Evolutionary conservation across 768 basidiomycete genomes (phyloP), one percentile per base, ranked within the genome.

Genomic region (Hebeloma cylindrosporum): DNA sequence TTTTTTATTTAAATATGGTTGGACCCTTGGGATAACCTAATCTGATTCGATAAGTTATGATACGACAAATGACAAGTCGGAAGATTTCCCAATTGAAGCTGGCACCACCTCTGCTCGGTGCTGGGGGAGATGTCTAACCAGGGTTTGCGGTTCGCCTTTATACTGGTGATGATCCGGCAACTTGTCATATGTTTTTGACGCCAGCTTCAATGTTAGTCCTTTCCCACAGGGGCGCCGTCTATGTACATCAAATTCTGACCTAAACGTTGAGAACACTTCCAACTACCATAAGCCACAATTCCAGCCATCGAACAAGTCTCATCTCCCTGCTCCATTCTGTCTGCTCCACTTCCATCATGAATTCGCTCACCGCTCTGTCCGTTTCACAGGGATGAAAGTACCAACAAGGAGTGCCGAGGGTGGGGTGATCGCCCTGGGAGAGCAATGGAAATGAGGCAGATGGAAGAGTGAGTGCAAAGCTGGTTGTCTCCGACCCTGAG

Each of bases 351-450:
- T 81, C 85, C 16, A 57, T 53, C 65, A 92, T 60, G 16, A 95
- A 66, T 64, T 94, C 92, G 17, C 69, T 67, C 1, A 95, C 78
- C 1, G 81, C 78, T 25, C 63, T 64, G 7, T 74, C 73, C 3
- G 83, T 87, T 61, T 88, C 82, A 60, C 93, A 95, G 7, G 93
- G 93, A 60, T 95, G 93, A 28, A 95, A 69, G 57, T 83, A 90
- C 90, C 90, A 95, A 43, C 80, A 83, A 7, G 84, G 82, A 2
- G 69, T 79, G 16, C 82, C 84, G 22, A 87, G 71, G 4, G 74
- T 80, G 0, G 91, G 93, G 56, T 94, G 93, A 45, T 95, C 93
- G 7, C 88, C 88, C 55, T 91, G 89, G 9, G 91, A 88, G 7
- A 95, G 66, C 16, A 93, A 62, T 7, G 93, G 88, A 56, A 92